Evolutionary conservation across 2,329 filamentous ascomycete genomes (phyloP), one percentile per base, ranked within the genome.

Genomic region (Talaromyces sp.): DNA sequence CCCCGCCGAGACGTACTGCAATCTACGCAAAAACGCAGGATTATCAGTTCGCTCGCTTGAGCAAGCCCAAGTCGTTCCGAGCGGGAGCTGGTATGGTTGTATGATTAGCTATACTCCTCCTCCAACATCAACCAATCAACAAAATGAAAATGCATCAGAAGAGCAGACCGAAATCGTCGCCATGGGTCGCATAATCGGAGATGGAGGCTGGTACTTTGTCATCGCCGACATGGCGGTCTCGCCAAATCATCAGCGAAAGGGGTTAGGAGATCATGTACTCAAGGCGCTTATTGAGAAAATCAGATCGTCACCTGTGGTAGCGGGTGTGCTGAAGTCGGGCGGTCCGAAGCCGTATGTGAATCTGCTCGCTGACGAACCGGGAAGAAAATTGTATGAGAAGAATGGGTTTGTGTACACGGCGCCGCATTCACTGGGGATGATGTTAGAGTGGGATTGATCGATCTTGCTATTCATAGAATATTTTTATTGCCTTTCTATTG

Each of bases 151-250:
- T 33, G 47, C 47, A 49, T 14, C 8, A 69, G 5, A 60, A 62
- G 7, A 33, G 39, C 13, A 22, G 65, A 19, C 68, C 65, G n/a
- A 58, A 56, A 9, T 70, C 0, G 75, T 85, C 6, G 83, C 74
- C 0, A 85, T 85, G 83, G 83, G 82, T 58, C 79, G 83, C 22
- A 74, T 85, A 31, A 74, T 84, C 64, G 81, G 82, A 13, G 83
- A 85, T 66, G 83, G 83, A 7, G 80, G 79, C 6, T 82, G 83
- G 74, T 84, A 85, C 68, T 83, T 85, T 61, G 73, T 80, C 50
- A 76, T 85, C 59, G 79, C 79, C 22, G 83, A 85, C 68, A 81
- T 86, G 72, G 81, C 80, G 1, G 80, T 83, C n/a, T 73, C 82
- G 54, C 80, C 82, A 6, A 76, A 73, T 8, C 82, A 85, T 65